These are phyloP conservation scores for Mytilinidion resinicola DNA, from an alignment of 495 filamentous ascomycete species.

Conservation along the genomic window DNA sequence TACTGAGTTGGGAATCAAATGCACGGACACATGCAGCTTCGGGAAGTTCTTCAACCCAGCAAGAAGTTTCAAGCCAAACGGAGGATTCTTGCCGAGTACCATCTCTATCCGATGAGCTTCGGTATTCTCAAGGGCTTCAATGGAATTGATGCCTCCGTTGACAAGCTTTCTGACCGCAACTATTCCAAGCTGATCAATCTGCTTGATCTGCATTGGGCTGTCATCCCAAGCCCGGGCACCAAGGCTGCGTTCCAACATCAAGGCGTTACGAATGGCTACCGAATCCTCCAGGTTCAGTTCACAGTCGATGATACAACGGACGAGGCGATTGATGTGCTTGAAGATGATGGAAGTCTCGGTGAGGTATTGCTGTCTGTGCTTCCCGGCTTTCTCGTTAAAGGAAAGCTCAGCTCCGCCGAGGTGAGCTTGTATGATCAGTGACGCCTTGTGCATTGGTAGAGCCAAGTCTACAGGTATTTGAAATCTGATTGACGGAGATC, in stretches of 20 bases:
- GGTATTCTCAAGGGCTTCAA: slow-evolving; percentile 62
- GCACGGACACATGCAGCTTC: slow-evolving; percentile 55
- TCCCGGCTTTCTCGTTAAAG: slow-evolving; percentile 52
- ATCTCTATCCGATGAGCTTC: slow-evolving; percentile 70
- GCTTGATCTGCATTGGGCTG: slow-evolving; percentile 75
- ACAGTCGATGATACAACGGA: slow-evolving; percentile 84
- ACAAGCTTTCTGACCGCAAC: slow-evolving; percentile 73
- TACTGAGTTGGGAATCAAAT: slow-evolving; percentile 46
- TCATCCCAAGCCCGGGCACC: slow-evolving; percentile 81
- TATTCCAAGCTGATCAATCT: slow-evolving; percentile 75
- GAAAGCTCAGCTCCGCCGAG: slow-evolving; percentile 72
- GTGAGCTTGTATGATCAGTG: slow-evolving; percentile 73
- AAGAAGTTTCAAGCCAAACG: slow-evolving; percentile 68
- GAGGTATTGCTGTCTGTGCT: slow-evolving; percentile 54
- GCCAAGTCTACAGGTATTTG: slow-evolving; percentile 74
- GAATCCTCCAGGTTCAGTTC: slow-evolving; percentile 63
- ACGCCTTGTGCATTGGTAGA: slow-evolving; percentile 74
- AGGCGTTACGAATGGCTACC: slow-evolving; percentile 56
- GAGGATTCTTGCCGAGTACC: slow-evolving; percentile 70
- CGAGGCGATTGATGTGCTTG: slow-evolving; percentile 63
- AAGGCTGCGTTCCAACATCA: slow-evolving; percentile 75
- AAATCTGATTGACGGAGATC: slow-evolving; percentile 61
- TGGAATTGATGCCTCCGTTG: slow-evolving; percentile 58
- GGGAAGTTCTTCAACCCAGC: slow-evolving; percentile 66
- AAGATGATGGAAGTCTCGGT: slow-evolving; percentile 71